Conservation (phyloP, 805 yeast genomes). For the Yarrowia sp. region DNA sequence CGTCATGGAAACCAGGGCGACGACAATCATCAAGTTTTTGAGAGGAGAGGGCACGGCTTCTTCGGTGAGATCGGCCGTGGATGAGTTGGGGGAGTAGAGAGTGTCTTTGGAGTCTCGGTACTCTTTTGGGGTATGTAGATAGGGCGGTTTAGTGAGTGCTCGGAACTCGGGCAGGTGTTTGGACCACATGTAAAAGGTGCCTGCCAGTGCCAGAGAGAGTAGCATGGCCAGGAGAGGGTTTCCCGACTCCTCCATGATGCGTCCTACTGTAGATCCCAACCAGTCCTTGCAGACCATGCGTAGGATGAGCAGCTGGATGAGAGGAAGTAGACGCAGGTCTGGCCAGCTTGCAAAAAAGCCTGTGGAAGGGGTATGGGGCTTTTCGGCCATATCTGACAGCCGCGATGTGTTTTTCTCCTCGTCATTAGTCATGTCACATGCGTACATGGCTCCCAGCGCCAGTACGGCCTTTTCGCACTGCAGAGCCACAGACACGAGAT, state of each 20-base stretch:
- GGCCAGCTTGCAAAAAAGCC: background rate
- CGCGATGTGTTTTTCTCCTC: background rate
- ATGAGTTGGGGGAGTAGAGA: slow-evolving; percentile 19
- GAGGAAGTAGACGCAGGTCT: background rate
- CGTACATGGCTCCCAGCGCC: slow-evolving; percentile 11
- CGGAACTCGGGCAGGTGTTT: slow-evolving; percentile 7
- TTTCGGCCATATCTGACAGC: background rate
- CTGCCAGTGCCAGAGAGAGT: background rate
- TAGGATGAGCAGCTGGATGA: background rate
- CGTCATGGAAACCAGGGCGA: background rate
- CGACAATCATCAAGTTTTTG: background rate
- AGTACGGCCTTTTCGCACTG: slow-evolving; percentile 3
- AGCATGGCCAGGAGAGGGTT: slow-evolving; percentile 1
- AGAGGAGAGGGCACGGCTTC: background rate
- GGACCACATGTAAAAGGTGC: background rate
- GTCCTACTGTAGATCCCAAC: slow-evolving; percentile 5
- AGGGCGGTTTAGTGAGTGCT: background rate
- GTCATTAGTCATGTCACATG: slow-evolving; percentile 1
- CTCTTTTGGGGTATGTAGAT: background rate
- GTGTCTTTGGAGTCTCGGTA: slow-evolving; percentile 22
- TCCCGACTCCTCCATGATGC: background rate
- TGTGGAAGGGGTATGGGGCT: background rate
- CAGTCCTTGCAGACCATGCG: slow-evolving; percentile 16
- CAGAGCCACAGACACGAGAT: slow-evolving; percentile 1
- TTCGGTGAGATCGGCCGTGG: background rate